A percentile compares a stretch with the other conserved stretches of the same genome.
Conservation (phyloP, 2,329 filamentous ascomycete species). For the Penicillium sp. region DNA sequence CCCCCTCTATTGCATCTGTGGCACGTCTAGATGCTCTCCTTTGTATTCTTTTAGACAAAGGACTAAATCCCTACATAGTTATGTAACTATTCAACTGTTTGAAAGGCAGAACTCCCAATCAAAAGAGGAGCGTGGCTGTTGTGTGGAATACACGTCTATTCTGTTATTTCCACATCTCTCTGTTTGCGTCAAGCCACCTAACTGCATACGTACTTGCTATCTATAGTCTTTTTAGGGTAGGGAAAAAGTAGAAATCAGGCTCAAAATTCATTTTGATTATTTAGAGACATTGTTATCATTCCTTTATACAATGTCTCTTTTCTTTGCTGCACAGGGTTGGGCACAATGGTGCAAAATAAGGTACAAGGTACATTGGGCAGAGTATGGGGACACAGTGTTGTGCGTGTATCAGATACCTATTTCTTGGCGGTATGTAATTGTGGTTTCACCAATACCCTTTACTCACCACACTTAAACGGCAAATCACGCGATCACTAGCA, state of each 20-base stretch:
- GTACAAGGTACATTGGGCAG: slow-evolving; percentile 11
- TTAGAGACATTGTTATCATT: neutral
- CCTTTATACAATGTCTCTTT: neutral
- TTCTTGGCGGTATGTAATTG: slow-evolving; percentile 12
- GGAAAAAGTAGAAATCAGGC: neutral
- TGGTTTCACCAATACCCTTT: slow-evolving; percentile 9
- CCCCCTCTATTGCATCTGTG: slow-evolving; percentile 2
- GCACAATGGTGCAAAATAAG: neutral
- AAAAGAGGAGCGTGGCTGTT: slow-evolving; percentile 13
- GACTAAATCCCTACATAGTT: slow-evolving; percentile 11
- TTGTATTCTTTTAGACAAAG: slow-evolving; percentile 2
- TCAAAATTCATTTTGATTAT: neutral
- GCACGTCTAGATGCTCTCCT: slow-evolving; percentile 2
- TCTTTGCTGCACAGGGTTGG: neutral
- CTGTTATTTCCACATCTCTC: slow-evolving; percentile 14
- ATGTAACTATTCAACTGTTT: slow-evolving; percentile 12
- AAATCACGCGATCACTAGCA: slow-evolving; percentile 16
- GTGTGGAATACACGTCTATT: slow-evolving; percentile 14
- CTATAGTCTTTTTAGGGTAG: neutral
- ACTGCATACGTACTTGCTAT: slow-evolving; percentile 9
- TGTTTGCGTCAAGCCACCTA: slow-evolving; percentile 17
- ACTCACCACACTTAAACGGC: neutral
- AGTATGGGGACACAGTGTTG: slow-evolving; percentile 15
- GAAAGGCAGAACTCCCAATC: slow-evolving; percentile 24
- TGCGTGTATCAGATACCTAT: slow-evolving; percentile 18